Base-by-base conservation (phyloP, 495 filamentous ascomycete genomes). In the Penicillium crystallinum region DNA sequence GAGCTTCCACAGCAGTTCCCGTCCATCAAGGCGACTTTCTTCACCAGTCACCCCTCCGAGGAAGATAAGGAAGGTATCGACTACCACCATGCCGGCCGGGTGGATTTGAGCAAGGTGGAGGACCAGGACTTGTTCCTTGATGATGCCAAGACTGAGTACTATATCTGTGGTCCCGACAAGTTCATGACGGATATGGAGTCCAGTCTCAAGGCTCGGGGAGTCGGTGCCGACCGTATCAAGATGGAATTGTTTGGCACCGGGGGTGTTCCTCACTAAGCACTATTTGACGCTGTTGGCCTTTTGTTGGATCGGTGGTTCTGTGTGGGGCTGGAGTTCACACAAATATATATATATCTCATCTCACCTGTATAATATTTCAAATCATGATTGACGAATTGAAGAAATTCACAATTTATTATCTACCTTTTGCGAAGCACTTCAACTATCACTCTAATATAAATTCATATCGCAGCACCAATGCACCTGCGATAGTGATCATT, bases 201-300 rank as follows among this genome's bases (percentile, higher is more conserved):
- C 9, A 65, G 63, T 35, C 69, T 90, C 52, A 58, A 73, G 38
- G 68, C 52, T 0, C 58, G 60, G 39, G 84, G 85, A 0, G 84
- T 89, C 0, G 57, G 55, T 4, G 63, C 61, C 36, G 77, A 76
- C 9, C 76, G 79, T 52, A 74, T 88, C 19, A 75, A 82, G 59
- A 73, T 88, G 59, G 86, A 90, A 65, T 62, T 85, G 12, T 90
- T 88, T 54, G 81, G 82, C 0, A 86, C 84, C 9, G 85, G 84
- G 0, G 76, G 71, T 46, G 56, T 73, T n/a, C 46, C 55, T 11
- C 14, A 42, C 8, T 50, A 21, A 50, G 19, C 19, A 25, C 36
- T 3, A 6, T 22, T 15, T 44, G 2, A 8, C 19, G 11, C 3
- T 35, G 19, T 11, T n/a, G 23, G 23, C 23, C 3, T 27, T 27